A percentile compares a stretch with the other conserved stretches of the same genome.
Conservation (phyloP, 306 rosid species). For the Spatholobus suberectus region DNA sequence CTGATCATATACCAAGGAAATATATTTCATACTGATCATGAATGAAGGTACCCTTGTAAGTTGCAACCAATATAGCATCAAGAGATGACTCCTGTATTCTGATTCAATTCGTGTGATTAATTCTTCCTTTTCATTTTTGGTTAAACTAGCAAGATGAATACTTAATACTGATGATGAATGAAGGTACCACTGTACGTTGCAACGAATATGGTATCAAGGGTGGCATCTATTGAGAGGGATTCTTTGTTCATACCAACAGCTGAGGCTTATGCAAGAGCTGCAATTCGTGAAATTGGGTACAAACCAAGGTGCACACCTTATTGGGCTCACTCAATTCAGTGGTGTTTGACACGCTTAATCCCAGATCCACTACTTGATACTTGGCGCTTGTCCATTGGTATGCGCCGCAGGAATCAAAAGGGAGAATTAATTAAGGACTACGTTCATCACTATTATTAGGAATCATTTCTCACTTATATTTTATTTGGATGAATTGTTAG, state of each 20-base stretch:
- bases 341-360: slow-evolving; percentile 51
- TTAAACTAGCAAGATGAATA: not conserved
- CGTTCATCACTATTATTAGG: not conserved
- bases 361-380: slow-evolving; percentile 60
- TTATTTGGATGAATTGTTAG: too few species aligned
- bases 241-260: slow-evolving; percentile 75
- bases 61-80: too few species aligned
- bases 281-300: slow-evolving; percentile 57
- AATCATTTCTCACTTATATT: not conserved
- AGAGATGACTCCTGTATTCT: not conserved
- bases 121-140: not conserved
- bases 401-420: slow-evolving; percentile 45
- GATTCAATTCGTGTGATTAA: not conserved
- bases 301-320: slow-evolving; percentile 65
- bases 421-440: not conserved
- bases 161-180: not conserved
- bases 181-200: slow-evolving; percentile 82
- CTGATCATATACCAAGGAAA: too few species aligned
- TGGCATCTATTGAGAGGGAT: slow-evolving; percentile 51
- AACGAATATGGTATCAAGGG: slow-evolving; percentile 64
- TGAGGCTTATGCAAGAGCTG: slow-evolving; percentile 64
- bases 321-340: slow-evolving; percentile 77
- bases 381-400: slow-evolving; percentile 77
- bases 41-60: too few species aligned
- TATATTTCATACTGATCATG: too few species aligned